These are phyloP conservation scores for Cynara cardunculus DNA, from an alignment of 129 eudicot genomes.

Conservation along the genomic window DNA sequence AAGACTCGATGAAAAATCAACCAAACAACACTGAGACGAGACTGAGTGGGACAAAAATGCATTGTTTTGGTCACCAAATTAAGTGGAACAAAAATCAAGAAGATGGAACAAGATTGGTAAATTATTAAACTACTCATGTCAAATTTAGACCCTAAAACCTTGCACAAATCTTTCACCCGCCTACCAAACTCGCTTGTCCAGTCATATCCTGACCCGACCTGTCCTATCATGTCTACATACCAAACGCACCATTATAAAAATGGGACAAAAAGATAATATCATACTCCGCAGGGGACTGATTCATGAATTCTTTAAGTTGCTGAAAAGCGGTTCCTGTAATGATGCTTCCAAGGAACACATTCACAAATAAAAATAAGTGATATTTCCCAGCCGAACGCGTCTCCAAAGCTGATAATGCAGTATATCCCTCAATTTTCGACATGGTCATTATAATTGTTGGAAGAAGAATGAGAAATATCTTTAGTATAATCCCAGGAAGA, in stretches of 20 bases:
- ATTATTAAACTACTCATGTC: neutral
- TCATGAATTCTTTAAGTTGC: conserved; percentile 64
- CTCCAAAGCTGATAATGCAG: conserved; percentile 73
- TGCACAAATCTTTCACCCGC: too few relatives aligned
- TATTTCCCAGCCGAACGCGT: conserved; percentile 79
- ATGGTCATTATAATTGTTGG: conserved; percentile 81
- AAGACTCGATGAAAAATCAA: too few relatives aligned
- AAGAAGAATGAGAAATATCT: conserved; percentile 76
- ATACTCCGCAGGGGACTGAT: conserved; percentile 81
- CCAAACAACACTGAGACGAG: neutral
- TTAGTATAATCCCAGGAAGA: conserved; percentile 85
- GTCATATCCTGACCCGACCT: too few relatives aligned
- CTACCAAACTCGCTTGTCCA: neutral
- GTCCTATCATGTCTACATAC: neutral
- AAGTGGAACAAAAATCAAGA: neutral
- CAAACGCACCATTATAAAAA: neutral
- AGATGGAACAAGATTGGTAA: neutral
- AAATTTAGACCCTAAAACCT: too few relatives aligned
- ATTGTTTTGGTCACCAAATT: neutral
- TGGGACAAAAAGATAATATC: conserved; percentile 11
- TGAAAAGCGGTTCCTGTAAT: conserved; percentile 88
- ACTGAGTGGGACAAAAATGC: neutral
- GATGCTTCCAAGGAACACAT: conserved; percentile 91
- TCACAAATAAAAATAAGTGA: conserved; percentile 76
- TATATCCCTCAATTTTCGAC: conserved; percentile 85